phyloP scores from a whole-genome alignment of 805 yeast genomes.

The Starmerella davenportii region DNA sequence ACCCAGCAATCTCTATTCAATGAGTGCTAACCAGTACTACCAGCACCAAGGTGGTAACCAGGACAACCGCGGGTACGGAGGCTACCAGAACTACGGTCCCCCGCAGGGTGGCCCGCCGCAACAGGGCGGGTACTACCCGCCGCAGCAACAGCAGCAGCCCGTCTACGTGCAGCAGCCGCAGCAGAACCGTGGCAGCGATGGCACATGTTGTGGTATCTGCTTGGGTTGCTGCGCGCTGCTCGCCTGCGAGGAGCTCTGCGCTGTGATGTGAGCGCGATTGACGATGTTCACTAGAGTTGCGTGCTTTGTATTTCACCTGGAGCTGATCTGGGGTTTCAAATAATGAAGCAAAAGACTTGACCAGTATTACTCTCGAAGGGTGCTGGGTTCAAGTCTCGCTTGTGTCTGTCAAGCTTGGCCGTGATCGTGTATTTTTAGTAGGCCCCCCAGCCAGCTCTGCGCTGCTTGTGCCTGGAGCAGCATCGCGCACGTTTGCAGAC shows the following conservation, averaged over 20 bases:
- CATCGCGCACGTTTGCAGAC: no score
- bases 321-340: no score
- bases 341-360: no score
- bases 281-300: no score
- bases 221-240: slow-evolving; percentile 16
- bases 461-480: no score
- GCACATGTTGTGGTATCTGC: slow-evolving; percentile 16
- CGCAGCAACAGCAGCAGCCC: slow-evolving; percentile 23
- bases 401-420: no score
- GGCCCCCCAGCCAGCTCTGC: no score
- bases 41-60: slow-evolving; percentile 5
- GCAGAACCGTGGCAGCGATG: slow-evolving; percentile 17
- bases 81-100: slow-evolving; percentile 4
- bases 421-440: no score
- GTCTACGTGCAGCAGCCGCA: slow-evolving; percentile 22
- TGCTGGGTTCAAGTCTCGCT: no score
- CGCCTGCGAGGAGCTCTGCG: slow-evolving; percentile 16
- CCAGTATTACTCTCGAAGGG: no score
- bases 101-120: slow-evolving; percentile 12
- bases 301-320: no score
- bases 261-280: neutral
- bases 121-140: slow-evolving; percentile 17
- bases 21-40: slow-evolving; percentile 14
- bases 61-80: slow-evolving; percentile 12
- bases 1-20: no score